Conservation (phyloP, 2,329 filamentous ascomycete genomes). For the Stachybotrys chartarum region DNA sequence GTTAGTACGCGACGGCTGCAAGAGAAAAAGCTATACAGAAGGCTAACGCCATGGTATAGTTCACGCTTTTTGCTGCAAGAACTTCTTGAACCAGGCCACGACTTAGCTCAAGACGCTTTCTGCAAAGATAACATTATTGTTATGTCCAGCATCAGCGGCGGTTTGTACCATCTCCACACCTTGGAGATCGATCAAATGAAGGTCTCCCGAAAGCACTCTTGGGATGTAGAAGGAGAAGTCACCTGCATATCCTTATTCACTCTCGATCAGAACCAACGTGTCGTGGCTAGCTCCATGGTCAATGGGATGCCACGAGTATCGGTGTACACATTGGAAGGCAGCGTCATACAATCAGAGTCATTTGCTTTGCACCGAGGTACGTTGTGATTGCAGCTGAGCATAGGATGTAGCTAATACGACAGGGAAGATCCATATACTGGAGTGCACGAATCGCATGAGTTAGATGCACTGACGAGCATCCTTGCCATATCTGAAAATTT, state of each 20-base stretch:
- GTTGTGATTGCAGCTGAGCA: not conserved
- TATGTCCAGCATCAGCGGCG: conserved; percentile 31
- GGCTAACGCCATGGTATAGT: conserved; percentile 11
- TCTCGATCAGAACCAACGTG: conserved; percentile 14
- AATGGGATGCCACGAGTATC: conserved; percentile 25
- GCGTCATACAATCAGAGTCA: not conserved
- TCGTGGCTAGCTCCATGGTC: conserved; percentile 27
- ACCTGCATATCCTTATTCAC: conserved; percentile 36
- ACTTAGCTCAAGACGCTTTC: conserved; percentile 34
- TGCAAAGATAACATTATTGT: conserved; percentile 30
- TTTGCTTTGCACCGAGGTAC: not conserved
- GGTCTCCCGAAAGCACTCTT: conserved; percentile 19
- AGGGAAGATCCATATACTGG: not conserved
- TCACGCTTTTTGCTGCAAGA: conserved; percentile 23
- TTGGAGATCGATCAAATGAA: conserved; percentile 26
- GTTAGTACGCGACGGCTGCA: conserved; percentile 12
- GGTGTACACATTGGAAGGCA: conserved; percentile 19
- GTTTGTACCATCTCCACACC: conserved; percentile 30
- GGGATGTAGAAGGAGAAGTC: conserved; percentile 37
- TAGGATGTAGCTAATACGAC: not conserved
- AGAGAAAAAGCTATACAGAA: not conserved
- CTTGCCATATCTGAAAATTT: conserved; percentile 20
- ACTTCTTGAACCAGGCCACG: conserved; percentile 17
- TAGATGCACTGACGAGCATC: conserved; percentile 41
- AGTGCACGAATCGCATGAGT: not conserved